phyloP scores from a whole-genome alignment of 2,329 filamentous ascomycete species.

The Graphilbum fragrans region DNA sequence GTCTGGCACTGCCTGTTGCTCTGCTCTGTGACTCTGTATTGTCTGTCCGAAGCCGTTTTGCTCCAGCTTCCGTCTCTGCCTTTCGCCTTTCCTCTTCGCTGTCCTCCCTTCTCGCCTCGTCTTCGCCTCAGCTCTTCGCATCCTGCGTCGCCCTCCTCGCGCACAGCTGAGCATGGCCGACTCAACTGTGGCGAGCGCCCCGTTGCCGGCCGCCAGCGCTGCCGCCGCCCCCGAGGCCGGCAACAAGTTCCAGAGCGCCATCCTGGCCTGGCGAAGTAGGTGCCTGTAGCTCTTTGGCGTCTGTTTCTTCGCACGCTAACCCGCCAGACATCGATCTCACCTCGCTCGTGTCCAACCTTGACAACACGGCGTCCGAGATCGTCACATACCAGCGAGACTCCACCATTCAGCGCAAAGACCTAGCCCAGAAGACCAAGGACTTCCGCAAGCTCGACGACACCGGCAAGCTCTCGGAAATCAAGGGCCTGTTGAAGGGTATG shows the following conservation, averaged over 20 bases:
- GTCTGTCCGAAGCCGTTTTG: too few species aligned
- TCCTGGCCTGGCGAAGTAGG: conserved; percentile 90
- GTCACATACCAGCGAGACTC: conserved; percentile 88
- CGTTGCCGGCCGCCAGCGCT: conserved; percentile 2
- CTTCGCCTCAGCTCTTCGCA: not conserved
- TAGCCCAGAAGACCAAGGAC: conserved; percentile 98
- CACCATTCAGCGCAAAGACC: conserved; percentile 89
- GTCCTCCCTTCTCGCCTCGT: not conserved
- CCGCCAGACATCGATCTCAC: conserved; percentile 71
- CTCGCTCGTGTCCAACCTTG: conserved; percentile 70
- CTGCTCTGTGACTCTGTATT: too few species aligned
- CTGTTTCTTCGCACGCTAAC: not conserved
- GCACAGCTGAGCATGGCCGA: too few species aligned
- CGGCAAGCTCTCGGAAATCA: conserved; percentile 77
- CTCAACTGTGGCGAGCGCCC: conserved; percentile 5
- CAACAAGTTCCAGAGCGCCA: conserved; percentile 95
- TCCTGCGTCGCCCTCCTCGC: too few species aligned
- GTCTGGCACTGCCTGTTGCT: too few species aligned
- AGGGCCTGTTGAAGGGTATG: conserved; percentile 78
- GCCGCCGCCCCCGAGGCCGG: conserved; percentile 36
- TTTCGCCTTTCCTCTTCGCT: not conserved
- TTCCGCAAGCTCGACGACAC: conserved; percentile 89
- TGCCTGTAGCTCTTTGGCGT: conserved; percentile 5
- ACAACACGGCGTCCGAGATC: conserved; percentile 90
- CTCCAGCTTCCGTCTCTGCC: not conserved